Percentiles rank a stretch among this genome's conserved stretches.
phyloP scores from a whole-genome alignment of 371 early-diverging fungal genomes.

The Synchytrium microbalum region DNA sequence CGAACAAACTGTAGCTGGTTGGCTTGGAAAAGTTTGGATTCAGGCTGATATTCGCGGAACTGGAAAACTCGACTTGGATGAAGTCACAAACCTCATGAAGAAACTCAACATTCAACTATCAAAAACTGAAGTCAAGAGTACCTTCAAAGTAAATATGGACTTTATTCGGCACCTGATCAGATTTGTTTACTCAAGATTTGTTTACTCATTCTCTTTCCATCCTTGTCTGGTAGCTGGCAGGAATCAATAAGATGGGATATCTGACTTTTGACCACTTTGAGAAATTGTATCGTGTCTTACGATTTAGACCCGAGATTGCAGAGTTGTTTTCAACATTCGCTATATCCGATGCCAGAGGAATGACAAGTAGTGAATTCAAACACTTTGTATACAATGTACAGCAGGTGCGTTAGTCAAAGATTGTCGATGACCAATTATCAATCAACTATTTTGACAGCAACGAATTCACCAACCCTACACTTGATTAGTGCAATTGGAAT shows the following conservation, averaged over 20 bases:
- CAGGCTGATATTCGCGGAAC: constrained; percentile 17
- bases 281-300: constrained; percentile 27
- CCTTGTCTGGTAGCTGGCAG: constrained; percentile 21
- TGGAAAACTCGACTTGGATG: constrained; percentile 23
- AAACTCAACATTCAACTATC: constrained; percentile 37
- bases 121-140: constrained; percentile 36
- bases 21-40: constrained; percentile 27
- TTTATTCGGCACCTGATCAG: neutral
- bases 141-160: constrained; percentile 28
- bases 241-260: constrained; percentile 24
- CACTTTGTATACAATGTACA: constrained; percentile 29
- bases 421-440: no score
- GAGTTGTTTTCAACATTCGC: constrained; percentile 33
- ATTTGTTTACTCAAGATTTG: neutral
- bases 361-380: constrained; percentile 33
- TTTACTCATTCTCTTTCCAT: neutral
- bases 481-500: constrained; percentile 19
- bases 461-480: neutral
- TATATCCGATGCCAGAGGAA: constrained; percentile 13
- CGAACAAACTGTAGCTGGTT: constrained; percentile 6
- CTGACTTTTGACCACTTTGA: constrained; percentile 33
- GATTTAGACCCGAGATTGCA: constrained; percentile 39
- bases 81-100: constrained; percentile 31
- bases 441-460: neutral
- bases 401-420: constrained; percentile 21